Conservation (phyloP, 768 basidiomycete species). For the Auricularia sp. region DNA sequence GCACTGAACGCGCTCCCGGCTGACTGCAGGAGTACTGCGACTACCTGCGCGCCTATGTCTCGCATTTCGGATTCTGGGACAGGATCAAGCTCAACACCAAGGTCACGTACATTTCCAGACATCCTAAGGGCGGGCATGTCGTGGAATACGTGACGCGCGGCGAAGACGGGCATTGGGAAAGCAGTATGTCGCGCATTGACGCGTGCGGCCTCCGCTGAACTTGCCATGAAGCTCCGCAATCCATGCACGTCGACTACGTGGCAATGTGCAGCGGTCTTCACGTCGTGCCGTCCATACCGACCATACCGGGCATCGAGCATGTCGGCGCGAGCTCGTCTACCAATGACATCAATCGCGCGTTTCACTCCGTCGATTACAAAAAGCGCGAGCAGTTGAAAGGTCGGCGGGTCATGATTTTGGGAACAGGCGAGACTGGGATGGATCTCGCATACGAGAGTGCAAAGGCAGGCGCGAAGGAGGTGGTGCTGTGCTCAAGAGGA, state of each 20-base stretch:
- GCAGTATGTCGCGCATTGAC: constrained; percentile 14
- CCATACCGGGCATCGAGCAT: constrained; percentile 39
- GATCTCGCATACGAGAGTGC: constrained; percentile 43
- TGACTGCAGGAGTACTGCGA: constrained; percentile 34
- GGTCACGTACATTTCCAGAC: constrained; percentile 30
- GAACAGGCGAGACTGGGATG: constrained; percentile 56
- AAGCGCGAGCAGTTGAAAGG: constrained; percentile 32
- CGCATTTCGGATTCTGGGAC: constrained; percentile 30
- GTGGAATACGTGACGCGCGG: constrained; percentile 25
- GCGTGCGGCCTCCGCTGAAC: not conserved
- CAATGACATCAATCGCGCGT: constrained; percentile 12
- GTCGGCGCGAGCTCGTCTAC: constrained; percentile 15
- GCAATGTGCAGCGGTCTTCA: constrained; percentile 49
- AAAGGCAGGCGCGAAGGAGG: constrained; percentile 42
- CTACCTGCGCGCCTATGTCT: constrained; percentile 39
- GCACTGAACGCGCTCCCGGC: not conserved
- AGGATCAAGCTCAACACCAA: constrained; percentile 30
- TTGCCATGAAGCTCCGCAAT: constrained; percentile 16
- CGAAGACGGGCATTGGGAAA: constrained; percentile 20
- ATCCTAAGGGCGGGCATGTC: constrained; percentile 26
- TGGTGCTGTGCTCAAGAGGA: constrained; percentile 41
- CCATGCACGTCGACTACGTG: constrained; percentile 31
- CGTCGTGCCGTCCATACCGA: constrained; percentile 41
- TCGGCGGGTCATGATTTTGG: constrained; percentile 44
- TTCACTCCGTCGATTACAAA: constrained; percentile 48